Evolutionary conservation across 139 green algal genomes (phyloP).

Genomic region (Closterium sp.): DNA sequence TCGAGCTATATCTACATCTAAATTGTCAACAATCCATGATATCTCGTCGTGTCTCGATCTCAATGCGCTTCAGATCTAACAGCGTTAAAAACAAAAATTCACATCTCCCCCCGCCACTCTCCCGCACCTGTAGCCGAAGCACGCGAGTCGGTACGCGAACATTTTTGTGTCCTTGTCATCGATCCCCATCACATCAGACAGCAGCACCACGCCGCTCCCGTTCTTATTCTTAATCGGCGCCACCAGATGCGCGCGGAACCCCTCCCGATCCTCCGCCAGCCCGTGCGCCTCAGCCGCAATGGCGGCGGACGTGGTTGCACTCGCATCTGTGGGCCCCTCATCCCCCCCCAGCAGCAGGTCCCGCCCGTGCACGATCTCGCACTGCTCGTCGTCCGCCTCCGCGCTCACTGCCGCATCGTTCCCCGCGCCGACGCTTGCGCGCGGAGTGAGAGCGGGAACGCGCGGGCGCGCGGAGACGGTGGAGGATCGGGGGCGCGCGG

Average conservation of each 20-base stretch:
- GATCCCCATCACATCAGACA: slow-evolving; percentile 28
- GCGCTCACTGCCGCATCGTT: not conserved
- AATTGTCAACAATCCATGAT: not conserved
- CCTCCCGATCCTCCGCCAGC: not conserved
- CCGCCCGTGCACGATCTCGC: slow-evolving; percentile 17
- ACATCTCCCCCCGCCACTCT: too few relatives aligned
- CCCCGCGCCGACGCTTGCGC: not conserved
- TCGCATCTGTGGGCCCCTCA: not conserved
- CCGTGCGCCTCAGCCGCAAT: not conserved
- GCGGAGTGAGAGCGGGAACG: not conserved
- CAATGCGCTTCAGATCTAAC: too few relatives aligned
- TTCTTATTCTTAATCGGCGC: slow-evolving; percentile 44
- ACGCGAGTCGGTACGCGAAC: slow-evolving; percentile 41
- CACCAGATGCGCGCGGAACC: slow-evolving; percentile 22
- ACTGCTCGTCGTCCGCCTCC: slow-evolving; percentile 15
- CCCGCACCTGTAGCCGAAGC: slow-evolving; percentile 46
- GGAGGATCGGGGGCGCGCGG: not conserved
- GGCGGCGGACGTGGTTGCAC: not conserved
- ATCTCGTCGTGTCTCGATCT: not conserved
- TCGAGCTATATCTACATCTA: too few relatives aligned
- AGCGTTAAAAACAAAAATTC: too few relatives aligned
- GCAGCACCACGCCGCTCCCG: slow-evolving; percentile 34
- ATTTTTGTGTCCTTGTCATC: slow-evolving; percentile 16
- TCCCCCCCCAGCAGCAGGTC: slow-evolving; percentile 28
- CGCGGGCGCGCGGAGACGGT: not conserved